These are phyloP conservation scores for Colletotrichum tabaci DNA, from an alignment of 2,329 filamentous ascomycete species.

Conservation along the genomic window DNA sequence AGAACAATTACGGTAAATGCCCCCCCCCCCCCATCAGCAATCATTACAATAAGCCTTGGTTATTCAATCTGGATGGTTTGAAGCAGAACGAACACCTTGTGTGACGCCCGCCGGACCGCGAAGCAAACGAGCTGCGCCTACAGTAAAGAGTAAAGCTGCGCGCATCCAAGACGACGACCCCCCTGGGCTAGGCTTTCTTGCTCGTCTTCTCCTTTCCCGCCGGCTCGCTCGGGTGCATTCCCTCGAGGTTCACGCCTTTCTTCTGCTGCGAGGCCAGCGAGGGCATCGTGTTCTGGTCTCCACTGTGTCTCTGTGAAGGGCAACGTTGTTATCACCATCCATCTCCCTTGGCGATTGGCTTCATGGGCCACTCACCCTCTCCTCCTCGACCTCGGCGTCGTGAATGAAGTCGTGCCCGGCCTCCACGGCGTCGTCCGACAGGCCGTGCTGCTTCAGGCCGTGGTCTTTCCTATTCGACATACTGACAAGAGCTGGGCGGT, in stretches of 20 bases:
- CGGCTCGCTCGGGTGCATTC: background rate
- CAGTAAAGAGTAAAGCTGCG: too few relatives aligned
- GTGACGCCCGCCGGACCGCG: too few relatives aligned
- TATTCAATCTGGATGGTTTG: too few relatives aligned
- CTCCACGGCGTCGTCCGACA: constrained; percentile 47
- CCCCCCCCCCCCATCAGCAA: too few relatives aligned
- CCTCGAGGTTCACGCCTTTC: constrained; percentile 23
- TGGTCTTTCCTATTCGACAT: constrained; percentile 35
- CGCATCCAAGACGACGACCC: background rate
- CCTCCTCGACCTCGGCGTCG: constrained; percentile 52
- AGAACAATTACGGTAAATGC: too few relatives aligned
- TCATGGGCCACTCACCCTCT: constrained; percentile 44
- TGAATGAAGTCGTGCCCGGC: constrained; percentile 53
- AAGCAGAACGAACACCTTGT: too few relatives aligned
- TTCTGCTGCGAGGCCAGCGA: constrained; percentile 25
- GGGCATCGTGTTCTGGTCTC: constrained; percentile 23
- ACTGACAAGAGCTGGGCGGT: background rate
- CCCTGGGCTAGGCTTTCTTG: constrained; percentile 3
- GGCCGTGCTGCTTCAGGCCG: constrained; percentile 29
- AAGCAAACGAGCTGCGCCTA: too few relatives aligned
- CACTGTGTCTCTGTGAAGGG: constrained; percentile 26
- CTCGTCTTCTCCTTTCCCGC: constrained; percentile 14
- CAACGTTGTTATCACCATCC: background rate
- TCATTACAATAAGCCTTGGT: too few relatives aligned
- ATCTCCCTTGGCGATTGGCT: too few relatives aligned